Evolutionary conservation across 257 asterid genomes (phyloP).

Genomic region (Pogostemon cablin): DNA sequence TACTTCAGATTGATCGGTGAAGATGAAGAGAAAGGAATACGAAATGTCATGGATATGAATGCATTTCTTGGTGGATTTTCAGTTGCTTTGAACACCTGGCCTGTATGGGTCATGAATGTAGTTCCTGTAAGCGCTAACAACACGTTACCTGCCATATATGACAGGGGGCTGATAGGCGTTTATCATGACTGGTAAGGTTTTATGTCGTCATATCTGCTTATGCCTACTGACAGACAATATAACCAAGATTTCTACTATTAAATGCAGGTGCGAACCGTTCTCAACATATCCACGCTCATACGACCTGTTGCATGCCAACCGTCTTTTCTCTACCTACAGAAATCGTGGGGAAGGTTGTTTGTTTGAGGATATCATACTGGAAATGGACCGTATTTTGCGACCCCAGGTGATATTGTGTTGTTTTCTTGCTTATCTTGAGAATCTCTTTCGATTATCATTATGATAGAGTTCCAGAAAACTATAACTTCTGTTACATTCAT

Average conservation of each 20-base stretch:
- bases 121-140: constrained; percentile 66
- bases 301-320: constrained; percentile 68
- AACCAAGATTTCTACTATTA: constrained; percentile 22
- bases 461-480: background rate
- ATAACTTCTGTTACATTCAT: constrained; percentile 16
- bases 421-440: background rate
- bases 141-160: constrained; percentile 78
- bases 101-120: constrained; percentile 86
- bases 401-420: constrained; percentile 60
- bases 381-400: constrained; percentile 85
- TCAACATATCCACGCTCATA: constrained; percentile 93
- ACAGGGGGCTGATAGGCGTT: constrained; percentile 76
- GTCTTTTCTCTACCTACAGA: constrained; percentile 63
- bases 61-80: constrained; percentile 93
- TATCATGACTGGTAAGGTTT: constrained; percentile 85
- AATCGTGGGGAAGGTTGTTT: constrained; percentile 68
- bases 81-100: constrained; percentile 81
- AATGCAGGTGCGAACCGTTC: constrained; percentile 84
- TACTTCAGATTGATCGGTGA: constrained; percentile 87
- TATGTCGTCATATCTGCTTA: constrained; percentile 11
- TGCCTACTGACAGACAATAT: constrained; percentile 10
- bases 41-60: constrained; percentile 91
- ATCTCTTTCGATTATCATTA: background rate
- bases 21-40: constrained; percentile 60
- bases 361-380: constrained; percentile 82